Conservation (phyloP, 331 rosid species). For the Stylosanthes scabra region DNA sequence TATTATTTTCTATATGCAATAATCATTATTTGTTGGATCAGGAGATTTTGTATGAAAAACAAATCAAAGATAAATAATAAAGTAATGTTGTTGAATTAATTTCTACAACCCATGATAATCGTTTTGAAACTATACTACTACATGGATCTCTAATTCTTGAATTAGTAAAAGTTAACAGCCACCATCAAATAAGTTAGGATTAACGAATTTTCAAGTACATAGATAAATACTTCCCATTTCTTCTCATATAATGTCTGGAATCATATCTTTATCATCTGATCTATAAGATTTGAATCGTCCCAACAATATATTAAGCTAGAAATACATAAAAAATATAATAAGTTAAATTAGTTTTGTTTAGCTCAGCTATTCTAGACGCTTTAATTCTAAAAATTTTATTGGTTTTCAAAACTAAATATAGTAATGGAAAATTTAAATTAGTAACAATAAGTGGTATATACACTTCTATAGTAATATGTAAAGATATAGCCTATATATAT, state of each 20-base stretch:
- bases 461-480: conserved; percentile 6
- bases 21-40: too few species aligned
- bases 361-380: not conserved
- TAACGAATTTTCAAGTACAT: not conserved
- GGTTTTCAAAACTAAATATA: conserved; percentile 8
- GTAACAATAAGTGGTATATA: conserved; percentile 22
- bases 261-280: not conserved
- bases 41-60: too few species aligned
- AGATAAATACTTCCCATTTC: not conserved
- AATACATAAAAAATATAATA: conserved; percentile 18
- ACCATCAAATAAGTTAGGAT: not conserved
- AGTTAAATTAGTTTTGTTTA: conserved; percentile 4
- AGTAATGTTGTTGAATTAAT: not conserved
- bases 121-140: not conserved
- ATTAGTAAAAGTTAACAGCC: not conserved
- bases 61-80: not conserved
- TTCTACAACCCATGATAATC: not conserved
- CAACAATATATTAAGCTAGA: conserved; percentile 4
- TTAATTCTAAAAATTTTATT: conserved; percentile 19
- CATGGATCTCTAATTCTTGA: not conserved
- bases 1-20: too few species aligned
- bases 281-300: not conserved
- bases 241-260: conserved; percentile 1
- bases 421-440: conserved; percentile 33
- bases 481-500: conserved; percentile 16